Conservation (phyloP, 257 asterid species). For the Petunia axillaris region DNA sequence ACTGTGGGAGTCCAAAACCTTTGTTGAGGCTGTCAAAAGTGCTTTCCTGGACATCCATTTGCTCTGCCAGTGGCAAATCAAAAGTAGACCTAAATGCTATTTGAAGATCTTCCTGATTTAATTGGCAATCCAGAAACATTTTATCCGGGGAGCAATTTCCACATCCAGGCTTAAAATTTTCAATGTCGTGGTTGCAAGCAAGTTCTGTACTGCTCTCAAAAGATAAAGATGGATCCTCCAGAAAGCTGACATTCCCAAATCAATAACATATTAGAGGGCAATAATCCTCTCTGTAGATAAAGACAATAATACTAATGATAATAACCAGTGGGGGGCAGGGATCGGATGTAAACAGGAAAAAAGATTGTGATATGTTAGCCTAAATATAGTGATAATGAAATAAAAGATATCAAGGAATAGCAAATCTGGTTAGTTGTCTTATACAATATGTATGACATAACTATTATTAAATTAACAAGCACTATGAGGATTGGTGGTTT, state of each 20-base stretch:
- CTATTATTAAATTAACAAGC: neutral
- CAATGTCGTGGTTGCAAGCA: neutral
- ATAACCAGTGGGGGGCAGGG: neutral
- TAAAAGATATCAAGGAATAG: neutral
- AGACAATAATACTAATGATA: neutral
- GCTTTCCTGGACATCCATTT: slow-evolving; percentile 17
- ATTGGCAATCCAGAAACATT: slow-evolving; percentile 23
- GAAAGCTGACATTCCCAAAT: slow-evolving; percentile 3
- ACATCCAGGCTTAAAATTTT: neutral
- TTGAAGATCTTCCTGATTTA: slow-evolving; percentile 20
- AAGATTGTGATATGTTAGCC: neutral
- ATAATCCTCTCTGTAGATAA: slow-evolving; percentile 7
- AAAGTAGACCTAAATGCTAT: slow-evolving; percentile 18
- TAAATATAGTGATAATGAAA: neutral
- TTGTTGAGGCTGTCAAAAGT: slow-evolving; percentile 25
- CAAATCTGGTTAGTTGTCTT: neutral
- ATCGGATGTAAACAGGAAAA: neutral
- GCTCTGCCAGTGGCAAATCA: slow-evolving; percentile 24
- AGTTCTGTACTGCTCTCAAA: neutral
- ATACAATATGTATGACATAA: neutral
- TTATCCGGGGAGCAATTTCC: slow-evolving; percentile 14
- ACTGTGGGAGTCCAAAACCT: slow-evolving; percentile 18
- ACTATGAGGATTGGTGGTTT: slow-evolving; percentile 17
- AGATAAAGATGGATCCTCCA: slow-evolving; percentile 6
- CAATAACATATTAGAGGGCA: neutral